phyloP scores from a whole-genome alignment of 768 basidiomycete genomes.

The Boletales sp. region DNA sequence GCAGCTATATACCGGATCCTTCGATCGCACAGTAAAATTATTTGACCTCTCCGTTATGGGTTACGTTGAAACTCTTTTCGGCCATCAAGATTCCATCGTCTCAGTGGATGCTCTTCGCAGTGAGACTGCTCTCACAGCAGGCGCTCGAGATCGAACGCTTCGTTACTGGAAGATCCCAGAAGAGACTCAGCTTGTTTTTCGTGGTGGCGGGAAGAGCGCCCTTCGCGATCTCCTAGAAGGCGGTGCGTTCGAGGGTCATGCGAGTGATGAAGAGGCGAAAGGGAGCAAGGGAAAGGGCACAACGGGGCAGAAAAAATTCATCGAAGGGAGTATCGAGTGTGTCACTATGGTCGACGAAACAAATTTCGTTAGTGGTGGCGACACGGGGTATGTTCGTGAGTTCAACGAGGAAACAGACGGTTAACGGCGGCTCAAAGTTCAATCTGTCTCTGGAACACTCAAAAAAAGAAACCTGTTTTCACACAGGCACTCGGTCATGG shows the following conservation, averaged over 20 bases:
- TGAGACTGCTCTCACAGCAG: conserved; percentile 84
- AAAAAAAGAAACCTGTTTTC: conserved; percentile 94
- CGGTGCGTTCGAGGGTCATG: conserved; percentile 54
- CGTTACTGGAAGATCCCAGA: conserved; percentile 97
- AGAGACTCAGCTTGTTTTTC: conserved; percentile 92
- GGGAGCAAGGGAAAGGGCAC: conserved; percentile 29
- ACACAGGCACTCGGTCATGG: conserved; percentile 87
- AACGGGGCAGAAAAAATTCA: conserved; percentile 41
- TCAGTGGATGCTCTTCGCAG: conserved; percentile 76
- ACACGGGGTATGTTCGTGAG: conserved; percentile 72
- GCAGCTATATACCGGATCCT: conserved; percentile 67
- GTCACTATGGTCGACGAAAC: conserved; percentile 95
- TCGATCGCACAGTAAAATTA: conserved; percentile 87
- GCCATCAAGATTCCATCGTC: conserved; percentile 88
- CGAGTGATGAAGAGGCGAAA: conserved; percentile 46
- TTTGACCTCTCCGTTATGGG: conserved; percentile 83
- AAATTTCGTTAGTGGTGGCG: conserved; percentile 90
- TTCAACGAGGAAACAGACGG: neutral
- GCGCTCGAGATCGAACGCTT: conserved; percentile 86
- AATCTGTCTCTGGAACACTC: conserved; percentile 88
- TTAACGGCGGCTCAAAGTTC: conserved; percentile 40
- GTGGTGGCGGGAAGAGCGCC: conserved; percentile 87
- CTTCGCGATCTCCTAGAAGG: conserved; percentile 81
- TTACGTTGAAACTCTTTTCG: conserved; percentile 94
- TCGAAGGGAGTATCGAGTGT: conserved; percentile 90